These are phyloP conservation scores for Botrytis hyacinthi DNA, from an alignment of 2,329 filamentous ascomycete genomes.

Conservation along the genomic window DNA sequence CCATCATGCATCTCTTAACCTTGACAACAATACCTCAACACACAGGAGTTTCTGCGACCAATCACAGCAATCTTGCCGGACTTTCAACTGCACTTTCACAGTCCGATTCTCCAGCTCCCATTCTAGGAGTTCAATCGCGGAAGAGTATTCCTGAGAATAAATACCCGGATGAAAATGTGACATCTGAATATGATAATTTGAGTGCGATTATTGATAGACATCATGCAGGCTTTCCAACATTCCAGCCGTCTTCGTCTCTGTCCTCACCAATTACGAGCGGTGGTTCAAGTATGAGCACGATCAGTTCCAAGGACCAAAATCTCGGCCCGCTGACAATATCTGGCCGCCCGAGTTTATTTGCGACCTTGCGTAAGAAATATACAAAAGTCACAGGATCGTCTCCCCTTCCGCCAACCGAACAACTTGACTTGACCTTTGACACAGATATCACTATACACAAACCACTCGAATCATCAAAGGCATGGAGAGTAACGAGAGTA, in stretches of 20 bases:
- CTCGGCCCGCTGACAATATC: neutral
- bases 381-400: neutral
- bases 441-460: neutral
- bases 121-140: neutral
- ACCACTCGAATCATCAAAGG: neutral
- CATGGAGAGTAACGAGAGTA: neutral
- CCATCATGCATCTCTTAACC: neutral
- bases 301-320: too few species aligned
- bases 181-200: neutral
- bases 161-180: neutral
- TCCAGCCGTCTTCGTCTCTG: too few species aligned
- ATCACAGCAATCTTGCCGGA: neutral
- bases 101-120: neutral
- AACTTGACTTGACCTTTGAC: neutral
- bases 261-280: neutral
- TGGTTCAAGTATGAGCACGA: too few species aligned
- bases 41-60: neutral
- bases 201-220: neutral
- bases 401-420: neutral
- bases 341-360: too few species aligned
- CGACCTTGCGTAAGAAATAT: neutral
- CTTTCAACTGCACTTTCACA: neutral
- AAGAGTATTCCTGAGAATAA: neutral
- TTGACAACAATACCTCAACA: neutral
- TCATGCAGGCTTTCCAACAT: neutral